phyloP scores from a whole-genome alignment of 225 moss, liverwort and hornwort species.

The Pleurozium schreberi region DNA sequence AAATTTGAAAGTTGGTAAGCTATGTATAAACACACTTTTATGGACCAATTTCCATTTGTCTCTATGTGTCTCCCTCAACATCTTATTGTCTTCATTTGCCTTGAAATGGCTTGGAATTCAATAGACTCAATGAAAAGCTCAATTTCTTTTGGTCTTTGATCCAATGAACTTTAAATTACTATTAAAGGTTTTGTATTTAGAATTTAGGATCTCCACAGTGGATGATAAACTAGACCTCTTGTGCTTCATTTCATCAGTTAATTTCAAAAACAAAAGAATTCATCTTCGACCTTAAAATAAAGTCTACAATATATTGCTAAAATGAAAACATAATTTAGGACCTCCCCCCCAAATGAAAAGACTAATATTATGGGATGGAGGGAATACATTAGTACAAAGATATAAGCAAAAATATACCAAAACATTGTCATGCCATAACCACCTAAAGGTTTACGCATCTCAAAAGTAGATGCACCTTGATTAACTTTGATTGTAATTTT shows the following conservation, averaged over 20 bases:
- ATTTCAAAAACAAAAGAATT: not conserved
- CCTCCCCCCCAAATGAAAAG: accelerated
- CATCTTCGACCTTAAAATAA: not conserved
- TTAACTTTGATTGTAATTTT: not conserved
- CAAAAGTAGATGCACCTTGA: accelerated
- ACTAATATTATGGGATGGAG: not conserved
- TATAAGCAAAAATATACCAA: not conserved
- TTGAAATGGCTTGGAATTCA: not conserved
- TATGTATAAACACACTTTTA: too few species aligned
- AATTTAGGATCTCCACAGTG: too few species aligned
- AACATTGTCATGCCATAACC: accelerated
- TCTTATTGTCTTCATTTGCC: not conserved
- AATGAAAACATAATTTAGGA: not conserved
- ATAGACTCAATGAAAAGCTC: not conserved
- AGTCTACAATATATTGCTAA: not conserved
- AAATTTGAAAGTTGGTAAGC: too few species aligned
- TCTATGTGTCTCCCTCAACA: accelerated
- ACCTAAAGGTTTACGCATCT: accelerated
- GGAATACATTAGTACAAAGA: not conserved
- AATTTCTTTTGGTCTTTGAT: too few species aligned
- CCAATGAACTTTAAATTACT: too few species aligned
- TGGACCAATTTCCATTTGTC: not conserved
- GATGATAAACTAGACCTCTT: not conserved
- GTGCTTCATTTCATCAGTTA: not conserved
- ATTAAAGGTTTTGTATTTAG: too few species aligned